phyloP scores from a whole-genome alignment of 139 green algal species.

The Nannochloris sp. region DNA sequence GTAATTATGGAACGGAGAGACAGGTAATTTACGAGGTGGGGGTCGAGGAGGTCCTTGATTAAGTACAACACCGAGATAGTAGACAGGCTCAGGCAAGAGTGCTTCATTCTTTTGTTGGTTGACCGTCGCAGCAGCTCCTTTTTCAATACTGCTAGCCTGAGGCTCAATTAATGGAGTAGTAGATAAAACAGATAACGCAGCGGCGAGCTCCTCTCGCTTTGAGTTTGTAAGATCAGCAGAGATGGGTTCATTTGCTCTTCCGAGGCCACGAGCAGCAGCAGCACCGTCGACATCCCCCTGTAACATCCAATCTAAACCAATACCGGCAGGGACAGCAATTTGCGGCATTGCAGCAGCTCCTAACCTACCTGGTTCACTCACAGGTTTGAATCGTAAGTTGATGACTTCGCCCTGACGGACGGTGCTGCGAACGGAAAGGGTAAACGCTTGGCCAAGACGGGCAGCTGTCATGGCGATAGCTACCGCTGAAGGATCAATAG shows the following conservation, averaged over 20 bases:
- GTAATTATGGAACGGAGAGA: background rate
- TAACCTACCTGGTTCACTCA: background rate
- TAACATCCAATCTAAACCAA: background rate
- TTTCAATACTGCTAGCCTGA: too few species aligned
- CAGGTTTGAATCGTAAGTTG: background rate
- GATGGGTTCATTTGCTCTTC: too few species aligned
- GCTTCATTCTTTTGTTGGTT: background rate
- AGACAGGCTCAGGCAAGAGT: background rate
- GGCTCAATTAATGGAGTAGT: too few species aligned
- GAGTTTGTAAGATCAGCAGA: too few species aligned
- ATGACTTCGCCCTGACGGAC: background rate
- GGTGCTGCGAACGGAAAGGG: background rate
- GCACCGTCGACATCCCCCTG: too few species aligned
- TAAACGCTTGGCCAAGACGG: background rate
- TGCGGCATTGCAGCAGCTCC: background rate
- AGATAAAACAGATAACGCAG: too few species aligned
- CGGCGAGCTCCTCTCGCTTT: too few species aligned
- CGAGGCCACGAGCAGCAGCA: too few species aligned
- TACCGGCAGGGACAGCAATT: background rate
- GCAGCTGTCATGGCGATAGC: background rate
- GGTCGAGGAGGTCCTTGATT: background rate
- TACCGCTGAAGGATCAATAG: background rate
- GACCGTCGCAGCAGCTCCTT: background rate
- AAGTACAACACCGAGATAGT: background rate
- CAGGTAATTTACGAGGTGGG: background rate